phyloP scores from a whole-genome alignment of 2,329 filamentous ascomycete genomes.

The Cryphonectria japonica region DNA sequence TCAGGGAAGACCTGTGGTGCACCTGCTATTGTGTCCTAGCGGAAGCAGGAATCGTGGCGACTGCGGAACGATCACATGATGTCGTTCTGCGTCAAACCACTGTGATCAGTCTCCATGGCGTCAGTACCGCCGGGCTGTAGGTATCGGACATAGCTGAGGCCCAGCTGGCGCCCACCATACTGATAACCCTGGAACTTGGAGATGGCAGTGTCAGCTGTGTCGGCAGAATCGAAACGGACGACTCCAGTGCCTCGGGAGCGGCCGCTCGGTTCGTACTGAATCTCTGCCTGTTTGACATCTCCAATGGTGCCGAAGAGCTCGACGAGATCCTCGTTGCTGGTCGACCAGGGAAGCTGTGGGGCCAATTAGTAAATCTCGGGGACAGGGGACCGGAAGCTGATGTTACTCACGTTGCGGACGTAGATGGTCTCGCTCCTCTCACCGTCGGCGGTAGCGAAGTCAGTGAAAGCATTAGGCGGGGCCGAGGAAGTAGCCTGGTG shows the following conservation, averaged over 20 bases:
- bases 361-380: conserved; percentile 29
- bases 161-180: conserved; percentile 92
- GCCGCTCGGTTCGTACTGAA: conserved; percentile 96
- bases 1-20: background rate
- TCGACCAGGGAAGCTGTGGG: conserved; percentile 90
- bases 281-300: conserved; percentile 97
- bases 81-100: conserved; percentile 90
- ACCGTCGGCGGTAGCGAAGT: conserved; percentile 84
- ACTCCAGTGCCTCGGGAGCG: conserved; percentile 94
- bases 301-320: conserved; percentile 98
- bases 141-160: conserved; percentile 93
- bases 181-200: conserved; percentile 97
- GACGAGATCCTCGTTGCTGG: conserved; percentile 95
- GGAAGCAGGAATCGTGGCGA: background rate
- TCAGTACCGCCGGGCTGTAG: conserved; percentile 67
- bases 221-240: conserved; percentile 83
- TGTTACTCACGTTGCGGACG: conserved; percentile 83
- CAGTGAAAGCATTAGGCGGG: conserved; percentile 89
- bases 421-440: conserved; percentile 87
- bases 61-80: conserved; percentile 71
- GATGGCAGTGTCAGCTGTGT: conserved; percentile 91
- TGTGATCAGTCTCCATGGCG: conserved; percentile 80
- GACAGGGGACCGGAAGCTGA: background rate
- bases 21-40: conserved; percentile 6
- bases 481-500: conserved; percentile 55